Percentiles rank a stretch among this genome's conserved stretches.
These are phyloP conservation scores for Clitocybe nebularis DNA, from an alignment of 1,284 basidiomycete species.

Conservation along the genomic window DNA sequence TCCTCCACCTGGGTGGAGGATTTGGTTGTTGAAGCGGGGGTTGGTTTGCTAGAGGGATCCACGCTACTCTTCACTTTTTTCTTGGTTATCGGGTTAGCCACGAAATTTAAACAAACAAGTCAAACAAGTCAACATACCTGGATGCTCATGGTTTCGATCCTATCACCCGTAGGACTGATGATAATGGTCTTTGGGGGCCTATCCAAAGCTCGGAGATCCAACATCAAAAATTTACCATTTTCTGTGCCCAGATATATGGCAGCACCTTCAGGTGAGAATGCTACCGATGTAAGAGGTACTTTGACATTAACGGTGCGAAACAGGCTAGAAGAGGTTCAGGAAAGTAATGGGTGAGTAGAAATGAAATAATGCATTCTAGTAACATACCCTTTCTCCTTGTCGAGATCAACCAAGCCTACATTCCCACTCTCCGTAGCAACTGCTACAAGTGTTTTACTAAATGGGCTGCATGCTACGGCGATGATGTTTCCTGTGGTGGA, in stretches of 20 bases:
- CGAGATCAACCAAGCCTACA: slow-evolving; percentile 60
- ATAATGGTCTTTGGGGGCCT: slow-evolving; percentile 50
- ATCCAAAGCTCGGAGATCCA: slow-evolving; percentile 62
- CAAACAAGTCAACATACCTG: slow-evolving; percentile 40
- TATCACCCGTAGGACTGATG: slow-evolving; percentile 42
- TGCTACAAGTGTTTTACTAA: slow-evolving; percentile 19
- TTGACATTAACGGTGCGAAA: slow-evolving; percentile 53
- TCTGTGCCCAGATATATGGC: slow-evolving; percentile 61
- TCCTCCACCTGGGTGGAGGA: slow-evolving; percentile 14
- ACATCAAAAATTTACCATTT: slow-evolving; percentile 53
- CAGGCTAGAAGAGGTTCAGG: slow-evolving; percentile 38
- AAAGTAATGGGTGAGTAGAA: slow-evolving; percentile 7
- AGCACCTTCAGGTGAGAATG: slow-evolving; percentile 67
- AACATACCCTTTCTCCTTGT: slow-evolving; percentile 67
- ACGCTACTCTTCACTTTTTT: slow-evolving; percentile 30
- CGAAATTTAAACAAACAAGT: not conserved
- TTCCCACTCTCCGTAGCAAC: slow-evolving; percentile 51
- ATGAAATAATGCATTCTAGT: slow-evolving; percentile 2
- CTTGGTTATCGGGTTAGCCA: slow-evolving; percentile 17
- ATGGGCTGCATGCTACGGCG: slow-evolving; percentile 38
- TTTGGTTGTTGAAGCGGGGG: slow-evolving; percentile 14
- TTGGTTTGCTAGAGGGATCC: slow-evolving; percentile 16
- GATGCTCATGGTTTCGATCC: slow-evolving; percentile 49
- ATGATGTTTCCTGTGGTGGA: slow-evolving; percentile 42
- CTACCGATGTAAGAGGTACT: slow-evolving; percentile 48